Evolutionary conservation across 768 basidiomycete species (phyloP), one percentile per base, ranked within the genome.

Genomic region (Filobasidium wieringae): DNA sequence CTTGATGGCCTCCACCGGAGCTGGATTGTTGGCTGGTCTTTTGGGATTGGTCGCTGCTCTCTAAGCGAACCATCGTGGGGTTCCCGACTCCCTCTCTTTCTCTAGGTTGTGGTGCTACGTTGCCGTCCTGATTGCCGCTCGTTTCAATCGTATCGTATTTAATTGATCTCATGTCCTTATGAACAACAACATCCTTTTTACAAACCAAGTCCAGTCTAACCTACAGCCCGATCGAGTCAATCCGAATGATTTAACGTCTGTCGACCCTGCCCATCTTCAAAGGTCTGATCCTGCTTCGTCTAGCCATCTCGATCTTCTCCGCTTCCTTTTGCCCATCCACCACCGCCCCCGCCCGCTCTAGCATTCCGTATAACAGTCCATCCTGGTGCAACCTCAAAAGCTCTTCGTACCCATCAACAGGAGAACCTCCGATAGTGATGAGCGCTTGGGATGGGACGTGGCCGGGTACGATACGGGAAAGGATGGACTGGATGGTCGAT

Each of bases 391-490:
- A 39, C 31, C 32, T 53, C 9, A 40, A 15, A 15, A 61, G 40
- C 0, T 27, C 30, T 8, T 56, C 50, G 27, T 52, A 57, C 2
- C 55, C 55, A 29, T 51, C 40, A 31, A 61, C 50, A 7, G 55
- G 53, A 19, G 29, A 24, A 5, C 60, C 60, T 4, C 30, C 60
- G 55, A 61, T 61, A 7, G 53, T 55, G 17, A 61, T 53, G 17
- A 61, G 11, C 6, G 60, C 50, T n/a, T n/a, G n/a, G 22, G 55
- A 19, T 30, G 43, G 55, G n/a, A n/a, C n/a, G 12, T n/a, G 50
- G 24, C 11, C 17, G 2, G 45, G 27, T 15, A 56, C 37, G 39
- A 56, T 17, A 14, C 54, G 59, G 19, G 59, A 33, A 19, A 60
- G 30, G 37, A 43, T 60, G 7, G 36, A 34, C 2, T 49, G 26